Evolutionary conservation across 306 rosid species (phyloP), one percentile per base, ranked within the genome.

Genomic region (Albizia julibrissin): DNA sequence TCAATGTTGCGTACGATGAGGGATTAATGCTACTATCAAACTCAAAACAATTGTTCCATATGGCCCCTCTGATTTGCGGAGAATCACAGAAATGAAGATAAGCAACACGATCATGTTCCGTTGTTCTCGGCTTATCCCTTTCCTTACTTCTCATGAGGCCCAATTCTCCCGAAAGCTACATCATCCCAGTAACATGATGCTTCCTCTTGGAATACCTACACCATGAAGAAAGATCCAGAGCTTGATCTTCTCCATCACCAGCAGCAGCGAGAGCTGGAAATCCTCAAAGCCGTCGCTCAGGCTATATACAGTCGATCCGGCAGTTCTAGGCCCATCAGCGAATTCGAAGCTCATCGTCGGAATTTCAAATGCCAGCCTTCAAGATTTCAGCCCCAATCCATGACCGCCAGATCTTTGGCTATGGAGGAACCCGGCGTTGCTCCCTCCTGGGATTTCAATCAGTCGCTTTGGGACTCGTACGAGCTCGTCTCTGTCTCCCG

Each of bases 201-300:
- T 26, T 61, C 88, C 14, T 37, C 50, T 70, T 49, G 66, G 43
- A 39, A 61, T 37, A 37, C 40, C 33, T 44, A 37, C 69, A 29
- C 75, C 44, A 94, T 90, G 98, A 91, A 88, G 93, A 87, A 89
- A 80, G 86, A 73, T 77, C 56, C 12, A 75, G 89, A 84, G 69
- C 54, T 33, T 22, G 72, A 79, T 49, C 21, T 27, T 1, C 43
- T 6, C 9, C 84, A 80, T 47, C 80, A 82, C 16, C 82, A 80
- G 43, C 80, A 83, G 14, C 82, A 76, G 21, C 79, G 74, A 31
- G 86, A 89, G 58, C 74, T 84, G 65, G 97, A 96, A 84, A 83
- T 96, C 80, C 73, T 91, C 85, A 96, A 96, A 85, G 97, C 97
- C 4, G 99, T 91, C 76, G 98, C 99, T 33, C 99, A 93, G 58